Evolutionary conservation across 2,329 filamentous ascomycete species (phyloP).

Genomic region (Hymenoscyphus fraxineus): DNA sequence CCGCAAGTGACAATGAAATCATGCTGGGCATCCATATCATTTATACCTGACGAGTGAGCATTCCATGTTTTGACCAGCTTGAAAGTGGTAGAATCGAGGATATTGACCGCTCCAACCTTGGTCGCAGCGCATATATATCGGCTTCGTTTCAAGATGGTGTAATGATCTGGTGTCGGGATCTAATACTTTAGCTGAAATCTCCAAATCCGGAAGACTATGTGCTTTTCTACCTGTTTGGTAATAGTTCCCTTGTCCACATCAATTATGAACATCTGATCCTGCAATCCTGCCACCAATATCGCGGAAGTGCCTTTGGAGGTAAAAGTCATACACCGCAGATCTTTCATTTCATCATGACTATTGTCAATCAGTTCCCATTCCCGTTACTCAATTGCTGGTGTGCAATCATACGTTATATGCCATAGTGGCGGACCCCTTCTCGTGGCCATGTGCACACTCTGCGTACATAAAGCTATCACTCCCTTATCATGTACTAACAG

Average conservation of each 20-base stretch:
- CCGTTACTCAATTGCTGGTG: not conserved
- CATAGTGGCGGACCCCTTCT: constrained; percentile 80
- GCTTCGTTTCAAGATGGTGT: constrained; percentile 87
- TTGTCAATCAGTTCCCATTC: constrained; percentile 20
- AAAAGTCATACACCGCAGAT: constrained; percentile 92
- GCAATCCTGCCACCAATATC: constrained; percentile 81
- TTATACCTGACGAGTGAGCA: constrained; percentile 82
- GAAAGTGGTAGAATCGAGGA: constrained; percentile 77
- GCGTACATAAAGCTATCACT: constrained; percentile 76
- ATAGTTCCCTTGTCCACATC: constrained; percentile 69
- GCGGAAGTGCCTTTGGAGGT: constrained; percentile 80
- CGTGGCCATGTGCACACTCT: constrained; percentile 83
- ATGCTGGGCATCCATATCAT: constrained; percentile 95
- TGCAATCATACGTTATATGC: constrained; percentile 65
- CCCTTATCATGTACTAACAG: constrained; percentile 89
- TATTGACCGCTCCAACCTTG: constrained; percentile 74
- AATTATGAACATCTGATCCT: constrained; percentile 78
- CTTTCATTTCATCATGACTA: constrained; percentile 72
- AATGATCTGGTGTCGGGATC: constrained; percentile 70
- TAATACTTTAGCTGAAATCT: constrained; percentile 38
- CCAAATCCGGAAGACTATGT: constrained; percentile 5
- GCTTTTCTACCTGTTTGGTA: constrained; percentile 54
- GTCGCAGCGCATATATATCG: constrained; percentile 92
- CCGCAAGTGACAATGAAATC: constrained; percentile 96
- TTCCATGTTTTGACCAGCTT: constrained; percentile 82